Base-by-base conservation (phyloP, 208 protist genomes). In the Acanthamoeba castellanii region DNA sequence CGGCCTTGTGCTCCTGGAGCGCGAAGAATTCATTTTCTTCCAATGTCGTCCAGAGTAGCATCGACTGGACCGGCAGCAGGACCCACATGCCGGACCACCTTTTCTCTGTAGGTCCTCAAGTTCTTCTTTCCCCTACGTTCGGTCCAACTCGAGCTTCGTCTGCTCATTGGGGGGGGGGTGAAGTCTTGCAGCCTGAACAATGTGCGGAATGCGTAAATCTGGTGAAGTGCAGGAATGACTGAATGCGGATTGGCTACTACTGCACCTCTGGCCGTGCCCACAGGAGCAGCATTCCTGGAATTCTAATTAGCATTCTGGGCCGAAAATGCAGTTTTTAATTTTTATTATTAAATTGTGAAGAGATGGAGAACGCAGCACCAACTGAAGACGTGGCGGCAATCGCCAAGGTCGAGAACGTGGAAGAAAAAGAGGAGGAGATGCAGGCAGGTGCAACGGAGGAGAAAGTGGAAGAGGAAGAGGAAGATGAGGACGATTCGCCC, bases 1-100 rank as follows among this genome's bases (percentile, higher is more conserved):
- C 85, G 37, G 85, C 85, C 85, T 92, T 92, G 85, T 92, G 64
- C 64, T 92, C 85, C 42, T 92, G 85, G 0, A 92, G 13, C 59
- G 32, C 55, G 70, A 92, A 92, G 57, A 47, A 92, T 16, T 92
- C 85, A 92, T 92, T 74, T 30, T 92, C 85, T 37, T 20, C 64
- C 22, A 92, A 45, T 52, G 85, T 92, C 11, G 55, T 14, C 85
- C 85, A 92, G 11, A 92, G 32, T 0, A 92, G 64, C 0, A 55
- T 76, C 22, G 85, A 92, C 34, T 37, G 57, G 34, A 92, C n/a
- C 47, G 64, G 59, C 22, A 92, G 64, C 11, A 92, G 57, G 8
- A 92, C 55, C 85, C 85, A 92, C 85, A 92, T 92, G 14, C 16
- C 52, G 11, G 14, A 11, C 52, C 16, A 20, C 52, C 52, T 57